A percentile compares a stretch with the other conserved stretches of the same genome.
Evolutionary conservation across 2,329 filamentous ascomycete species (phyloP).

Genomic region (Pleomassaria siparia): DNA sequence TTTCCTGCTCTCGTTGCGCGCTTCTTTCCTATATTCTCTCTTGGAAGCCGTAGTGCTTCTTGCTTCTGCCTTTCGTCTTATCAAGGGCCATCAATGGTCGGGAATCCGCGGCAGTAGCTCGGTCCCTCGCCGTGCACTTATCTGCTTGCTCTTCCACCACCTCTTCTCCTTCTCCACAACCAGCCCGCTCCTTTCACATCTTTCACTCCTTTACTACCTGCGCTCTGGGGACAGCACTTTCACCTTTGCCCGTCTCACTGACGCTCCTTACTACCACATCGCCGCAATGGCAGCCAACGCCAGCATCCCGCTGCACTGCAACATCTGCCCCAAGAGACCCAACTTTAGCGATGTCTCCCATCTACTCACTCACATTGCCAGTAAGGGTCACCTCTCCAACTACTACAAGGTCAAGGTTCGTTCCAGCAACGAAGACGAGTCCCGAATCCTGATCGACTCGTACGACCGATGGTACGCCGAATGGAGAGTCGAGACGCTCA

Average conservation of each 20-base stretch:
- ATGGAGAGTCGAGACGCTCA: slow-evolving; percentile 69
- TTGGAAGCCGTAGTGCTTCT: slow-evolving; percentile 14
- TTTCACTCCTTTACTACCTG: slow-evolving; percentile 23
- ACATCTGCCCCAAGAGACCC: slow-evolving; percentile 77
- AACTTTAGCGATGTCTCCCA: slow-evolving; percentile 89
- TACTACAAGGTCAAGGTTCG: slow-evolving; percentile 80
- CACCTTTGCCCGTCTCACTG: slow-evolving; percentile 15
- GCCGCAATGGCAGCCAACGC: slow-evolving; percentile 40
- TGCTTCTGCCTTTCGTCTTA: slow-evolving; percentile 15
- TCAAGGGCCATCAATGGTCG: slow-evolving; percentile 20
- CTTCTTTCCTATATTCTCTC: slow-evolving; percentile 26
- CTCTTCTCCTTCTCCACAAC: slow-evolving; percentile 34
- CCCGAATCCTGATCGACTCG: slow-evolving; percentile 61
- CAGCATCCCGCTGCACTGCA: slow-evolving; percentile 72
- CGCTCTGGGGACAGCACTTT: slow-evolving; percentile 28
- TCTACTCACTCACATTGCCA: slow-evolving; percentile 86
- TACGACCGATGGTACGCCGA: slow-evolving; percentile 79
- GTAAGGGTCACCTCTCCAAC: slow-evolving; percentile 86
- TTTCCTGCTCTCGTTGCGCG: slow-evolving; percentile 22
- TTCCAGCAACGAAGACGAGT: slow-evolving; percentile 66
- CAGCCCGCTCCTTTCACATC: slow-evolving; percentile 42
- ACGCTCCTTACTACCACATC: slow-evolving; percentile 28
- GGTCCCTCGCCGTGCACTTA: slow-evolving; percentile 20
- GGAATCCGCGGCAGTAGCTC: slow-evolving; percentile 26
- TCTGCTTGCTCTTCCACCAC: slow-evolving; percentile 28